A percentile compares a stretch with the other conserved stretches of the same genome.
Evolutionary conservation across 129 eudicot species (phyloP).

Genomic region (Centella asiatica): DNA sequence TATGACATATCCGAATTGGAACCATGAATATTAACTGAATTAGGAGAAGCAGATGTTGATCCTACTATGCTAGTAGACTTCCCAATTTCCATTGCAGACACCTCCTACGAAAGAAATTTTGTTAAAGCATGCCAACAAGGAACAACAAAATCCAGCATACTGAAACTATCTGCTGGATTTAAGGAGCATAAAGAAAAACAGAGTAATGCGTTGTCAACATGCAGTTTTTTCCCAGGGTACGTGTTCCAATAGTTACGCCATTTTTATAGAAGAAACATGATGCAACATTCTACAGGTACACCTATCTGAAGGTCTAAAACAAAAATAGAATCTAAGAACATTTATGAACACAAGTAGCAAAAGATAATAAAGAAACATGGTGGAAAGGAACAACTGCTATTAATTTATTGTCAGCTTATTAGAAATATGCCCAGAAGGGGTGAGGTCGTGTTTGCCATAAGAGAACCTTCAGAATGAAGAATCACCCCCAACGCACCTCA

Average conservation of each 20-base stretch:
- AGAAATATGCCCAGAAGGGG: background rate
- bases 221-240: no score
- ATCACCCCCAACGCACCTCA: no score
- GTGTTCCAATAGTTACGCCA: no score
- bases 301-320: no score
- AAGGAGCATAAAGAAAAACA: background rate
- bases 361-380: background rate
- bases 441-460: background rate
- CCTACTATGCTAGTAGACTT: conserved; percentile 23
- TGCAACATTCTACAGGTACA: no score
- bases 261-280: no score
- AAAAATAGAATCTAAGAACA: no score
- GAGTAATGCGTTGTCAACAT: background rate
- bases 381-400: background rate
- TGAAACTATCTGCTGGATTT: background rate
- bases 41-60: conserved; percentile 34
- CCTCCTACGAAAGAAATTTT: conserved; percentile 28
- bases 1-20: conserved; percentile 28
- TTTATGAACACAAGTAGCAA: no score
- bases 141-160: background rate
- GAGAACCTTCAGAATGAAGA: no score
- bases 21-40: conserved; percentile 22
- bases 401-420: no score
- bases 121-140: background rate
- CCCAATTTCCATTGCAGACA: conserved; percentile 15